Evolutionary conservation across 805 yeast species (phyloP), one percentile per base, ranked within the genome.

Genomic region (Pichia deserticola): DNA sequence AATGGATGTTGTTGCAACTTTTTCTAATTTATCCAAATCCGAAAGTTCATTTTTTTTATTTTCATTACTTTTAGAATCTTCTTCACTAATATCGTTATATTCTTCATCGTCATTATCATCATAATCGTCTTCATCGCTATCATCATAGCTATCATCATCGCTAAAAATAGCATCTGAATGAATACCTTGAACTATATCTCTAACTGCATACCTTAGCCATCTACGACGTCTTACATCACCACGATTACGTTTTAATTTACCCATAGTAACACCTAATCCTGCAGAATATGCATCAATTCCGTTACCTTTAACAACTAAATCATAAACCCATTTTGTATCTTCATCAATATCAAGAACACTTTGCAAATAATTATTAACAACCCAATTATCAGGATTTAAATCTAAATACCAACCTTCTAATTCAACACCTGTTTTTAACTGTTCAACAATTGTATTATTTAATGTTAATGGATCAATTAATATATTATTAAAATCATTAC

Each of bases 281-380:
- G 55, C 50, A 33, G 59, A 66, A 35, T 52, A 60, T 38, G 55
- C 61, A 29, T 46, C 37, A n/a, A 48, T 29, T 8, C 50, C 49
- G 15, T 54, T 55, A 25, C 53, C 56, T 51, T 50, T 53, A 20
- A 51, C 47, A 8, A 62, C 61, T 37, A 64, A 60, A 63, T 88
- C 96, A 62, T 88, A 88, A 20, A 86, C 92, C 96, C 96, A 88
- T 64, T 88, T 88, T 39, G 84, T 86, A 49, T 81, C 89, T 32
- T 77, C 70, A 65, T 88, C 95, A 25, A 86, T 71, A 25, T 71
- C 73, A 13, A 84, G 79, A 42, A 78, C 65, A 50, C 77, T 83
- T 32, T 58, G 51, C 12, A 84, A 66, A 45, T 76, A 67, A 47
- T 78, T 74, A 3, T 65, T 60, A 42, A 65, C 65, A 7, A 82